Percentiles rank a stretch among this genome's conserved stretches.
Conservation (phyloP, 2,329 filamentous ascomycete genomes). For the Trichoderma cornu-damae region DNA sequence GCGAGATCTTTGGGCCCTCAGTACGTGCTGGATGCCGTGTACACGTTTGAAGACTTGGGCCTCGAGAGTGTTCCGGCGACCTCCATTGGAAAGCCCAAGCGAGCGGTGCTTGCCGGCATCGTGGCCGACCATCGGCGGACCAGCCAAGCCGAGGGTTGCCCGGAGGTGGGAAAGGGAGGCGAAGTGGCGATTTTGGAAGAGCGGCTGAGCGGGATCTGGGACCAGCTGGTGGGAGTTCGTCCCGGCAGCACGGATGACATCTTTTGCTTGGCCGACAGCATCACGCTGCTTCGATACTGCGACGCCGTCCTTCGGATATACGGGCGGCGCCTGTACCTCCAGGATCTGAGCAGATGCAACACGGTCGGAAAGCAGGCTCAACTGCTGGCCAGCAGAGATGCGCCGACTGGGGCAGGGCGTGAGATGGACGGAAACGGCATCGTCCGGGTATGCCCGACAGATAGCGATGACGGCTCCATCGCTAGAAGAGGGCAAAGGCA, state of each 20-base stretch:
- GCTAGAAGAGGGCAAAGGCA: not conserved
- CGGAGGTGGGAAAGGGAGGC: not conserved
- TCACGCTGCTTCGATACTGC: conserved; percentile 36
- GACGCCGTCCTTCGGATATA: conserved; percentile 28
- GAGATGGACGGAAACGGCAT: not conserved
- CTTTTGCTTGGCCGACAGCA: conserved; percentile 33
- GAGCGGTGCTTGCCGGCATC: conserved; percentile 31
- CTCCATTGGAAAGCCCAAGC: conserved; percentile 42
- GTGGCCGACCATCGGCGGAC: conserved; percentile 22
- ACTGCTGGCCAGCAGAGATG: conserved; percentile 21
- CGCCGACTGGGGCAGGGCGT: not conserved
- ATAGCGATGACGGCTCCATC: not conserved
- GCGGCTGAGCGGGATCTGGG: conserved; percentile 27
- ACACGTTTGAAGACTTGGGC: conserved; percentile 39
- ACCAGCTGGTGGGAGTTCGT: conserved; percentile 28
- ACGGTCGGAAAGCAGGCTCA: conserved; percentile 32
- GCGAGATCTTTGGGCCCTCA: conserved; percentile 33
- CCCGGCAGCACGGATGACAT: conserved; percentile 27
- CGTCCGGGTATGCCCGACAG: not conserved
- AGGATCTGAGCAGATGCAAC: conserved; percentile 31
- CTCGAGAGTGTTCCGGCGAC: conserved; percentile 38
- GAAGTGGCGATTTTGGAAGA: conserved; percentile 18
- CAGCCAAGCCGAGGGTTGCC: not conserved
- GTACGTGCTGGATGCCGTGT: conserved; percentile 38
- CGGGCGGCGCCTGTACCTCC: conserved; percentile 32